Percentiles rank a stretch among this genome's conserved stretches.
phyloP scores from a whole-genome alignment of 805 yeast species.

The Monosporozyma yasuniensis region DNA sequence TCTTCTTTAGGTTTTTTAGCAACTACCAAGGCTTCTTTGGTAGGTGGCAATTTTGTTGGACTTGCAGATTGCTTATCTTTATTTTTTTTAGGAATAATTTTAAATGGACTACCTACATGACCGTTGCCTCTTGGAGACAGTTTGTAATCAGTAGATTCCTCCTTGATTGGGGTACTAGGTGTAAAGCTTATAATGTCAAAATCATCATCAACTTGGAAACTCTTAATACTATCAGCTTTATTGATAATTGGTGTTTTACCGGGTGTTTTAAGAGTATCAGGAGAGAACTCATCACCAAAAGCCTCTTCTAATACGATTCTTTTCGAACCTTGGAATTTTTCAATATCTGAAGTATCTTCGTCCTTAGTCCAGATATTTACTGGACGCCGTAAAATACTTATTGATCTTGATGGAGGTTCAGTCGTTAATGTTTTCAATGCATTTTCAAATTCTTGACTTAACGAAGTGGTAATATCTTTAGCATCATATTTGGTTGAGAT shows the following conservation, averaged over 20 bases:
- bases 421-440: constrained; percentile 2
- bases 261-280: constrained; percentile 13
- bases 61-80: neutral
- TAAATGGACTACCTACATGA: constrained; percentile 26
- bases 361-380: constrained; percentile 7
- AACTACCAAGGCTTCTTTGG: neutral
- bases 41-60: neutral
- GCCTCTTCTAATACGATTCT: constrained; percentile 3
- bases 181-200: neutral
- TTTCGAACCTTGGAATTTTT: neutral
- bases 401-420: constrained; percentile 1
- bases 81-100: constrained; percentile 12
- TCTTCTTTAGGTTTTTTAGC: neutral
- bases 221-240: constrained; percentile 16
- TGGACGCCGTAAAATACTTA: neutral
- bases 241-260: constrained; percentile 17
- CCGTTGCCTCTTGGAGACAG: neutral
- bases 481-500: neutral
- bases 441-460: constrained; percentile 8
- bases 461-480: constrained; percentile 1
- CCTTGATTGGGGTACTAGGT: constrained; percentile 8
- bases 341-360: neutral
- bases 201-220: constrained; percentile 14
- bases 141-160: neutral
- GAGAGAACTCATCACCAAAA: constrained; percentile 13